Evolutionary conservation across 176 grass and related monocot species (phyloP).

Genomic region (Triticum monococcum): DNA sequence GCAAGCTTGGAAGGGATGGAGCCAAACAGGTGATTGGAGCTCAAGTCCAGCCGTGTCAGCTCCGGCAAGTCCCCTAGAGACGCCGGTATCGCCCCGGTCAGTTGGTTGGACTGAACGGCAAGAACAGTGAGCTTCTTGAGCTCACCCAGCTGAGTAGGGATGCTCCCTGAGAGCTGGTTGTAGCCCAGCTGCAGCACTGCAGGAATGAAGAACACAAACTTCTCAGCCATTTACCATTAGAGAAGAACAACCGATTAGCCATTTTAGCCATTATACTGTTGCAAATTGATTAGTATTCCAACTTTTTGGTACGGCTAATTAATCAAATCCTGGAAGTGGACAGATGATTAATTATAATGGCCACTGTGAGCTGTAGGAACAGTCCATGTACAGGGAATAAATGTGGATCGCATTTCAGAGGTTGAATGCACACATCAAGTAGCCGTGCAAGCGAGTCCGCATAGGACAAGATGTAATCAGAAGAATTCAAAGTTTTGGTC

Average conservation of each 20-base stretch:
- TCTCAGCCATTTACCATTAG: slow-evolving; percentile 12
- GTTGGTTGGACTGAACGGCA: slow-evolving; percentile 68
- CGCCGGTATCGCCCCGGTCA: slow-evolving; percentile 75
- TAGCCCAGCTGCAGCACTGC: slow-evolving; percentile 82
- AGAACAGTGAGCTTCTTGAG: slow-evolving; percentile 71
- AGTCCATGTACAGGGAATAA: neutral
- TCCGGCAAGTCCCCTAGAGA: slow-evolving; percentile 55
- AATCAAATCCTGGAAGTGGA: slow-evolving; percentile 14
- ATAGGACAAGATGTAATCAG: neutral
- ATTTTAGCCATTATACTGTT: neutral
- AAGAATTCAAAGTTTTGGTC: slow-evolving; percentile 17
- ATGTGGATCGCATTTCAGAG: neutral
- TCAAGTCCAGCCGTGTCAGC: slow-evolving; percentile 72
- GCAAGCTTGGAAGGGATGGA: slow-evolving; percentile 73
- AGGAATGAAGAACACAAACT: neutral
- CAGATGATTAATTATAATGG: neutral
- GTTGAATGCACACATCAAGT: neutral
- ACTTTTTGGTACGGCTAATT: slow-evolving; percentile 1
- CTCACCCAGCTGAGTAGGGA: slow-evolving; percentile 68
- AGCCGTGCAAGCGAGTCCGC: slow-evolving; percentile 7
- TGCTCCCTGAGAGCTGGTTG: slow-evolving; percentile 67
- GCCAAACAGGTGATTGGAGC: slow-evolving; percentile 74
- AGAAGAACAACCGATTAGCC: neutral
- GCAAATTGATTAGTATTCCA: slow-evolving; percentile 7
- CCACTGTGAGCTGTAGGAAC: neutral